These are phyloP conservation scores for Phaeoacremonium minimum DNA, from an alignment of 2,329 filamentous ascomycete species.

Conservation along the genomic window DNA sequence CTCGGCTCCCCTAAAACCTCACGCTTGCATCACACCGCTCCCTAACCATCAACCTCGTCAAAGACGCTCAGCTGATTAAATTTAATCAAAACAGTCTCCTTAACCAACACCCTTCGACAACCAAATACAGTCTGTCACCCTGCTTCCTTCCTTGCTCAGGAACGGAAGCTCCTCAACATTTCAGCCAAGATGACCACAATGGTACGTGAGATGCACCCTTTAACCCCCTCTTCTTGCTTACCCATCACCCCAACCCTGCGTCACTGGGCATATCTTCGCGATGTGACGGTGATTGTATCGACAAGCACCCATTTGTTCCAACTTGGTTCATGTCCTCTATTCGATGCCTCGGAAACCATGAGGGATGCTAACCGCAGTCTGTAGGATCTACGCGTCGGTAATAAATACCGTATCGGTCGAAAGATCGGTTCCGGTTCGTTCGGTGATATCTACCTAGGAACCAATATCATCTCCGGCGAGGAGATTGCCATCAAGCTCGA, in stretches of 20 bases:
- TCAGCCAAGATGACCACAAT: conserved; percentile 44
- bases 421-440: conserved; percentile 98
- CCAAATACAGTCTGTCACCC: conserved; percentile 6
- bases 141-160: conserved; percentile 8
- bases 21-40: conserved; percentile 9
- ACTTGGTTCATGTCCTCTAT: background rate
- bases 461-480: conserved; percentile 99
- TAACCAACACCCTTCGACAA: background rate
- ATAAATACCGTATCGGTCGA: conserved; percentile 98
- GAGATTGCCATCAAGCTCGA: conserved; percentile 99
- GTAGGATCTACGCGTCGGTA: conserved; percentile 96
- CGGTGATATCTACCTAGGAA: conserved; percentile 97
- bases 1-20: background rate
- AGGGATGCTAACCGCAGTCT: conserved; percentile 6
- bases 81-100: conserved; percentile 3
- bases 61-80: background rate
- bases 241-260: background rate
- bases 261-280: background rate
- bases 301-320: background rate
- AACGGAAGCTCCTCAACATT: conserved; percentile 9
- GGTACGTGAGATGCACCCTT: conserved; percentile 28
- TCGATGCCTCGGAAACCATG: background rate
- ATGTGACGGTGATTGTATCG: background rate
- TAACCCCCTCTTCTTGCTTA: background rate
- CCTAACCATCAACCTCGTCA: background rate